Evolutionary conservation across 805 yeast species (phyloP).

Genomic region (Saturnispora besseyi): DNA sequence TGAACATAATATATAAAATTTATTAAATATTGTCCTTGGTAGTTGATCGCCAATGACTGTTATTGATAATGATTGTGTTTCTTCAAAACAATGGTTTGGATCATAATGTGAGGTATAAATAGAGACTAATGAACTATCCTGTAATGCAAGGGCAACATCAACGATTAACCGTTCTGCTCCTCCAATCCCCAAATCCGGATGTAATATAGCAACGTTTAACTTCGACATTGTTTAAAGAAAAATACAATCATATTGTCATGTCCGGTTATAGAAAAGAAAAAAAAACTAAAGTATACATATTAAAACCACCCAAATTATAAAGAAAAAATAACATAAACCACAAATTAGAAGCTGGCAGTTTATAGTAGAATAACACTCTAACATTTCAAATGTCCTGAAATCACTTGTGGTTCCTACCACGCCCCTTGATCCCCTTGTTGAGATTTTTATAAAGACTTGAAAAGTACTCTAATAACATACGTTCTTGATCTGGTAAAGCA

Average conservation of each 20-base stretch:
- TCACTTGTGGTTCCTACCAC: slow-evolving; percentile 45
- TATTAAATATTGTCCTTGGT: slow-evolving; percentile 62
- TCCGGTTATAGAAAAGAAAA: neutral
- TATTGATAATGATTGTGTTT: slow-evolving; percentile 57
- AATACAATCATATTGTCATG: neutral
- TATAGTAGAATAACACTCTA: neutral
- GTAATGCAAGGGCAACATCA: slow-evolving; percentile 86
- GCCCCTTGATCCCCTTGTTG: slow-evolving; percentile 84
- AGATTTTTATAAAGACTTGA: slow-evolving; percentile 77
- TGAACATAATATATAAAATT: slow-evolving; percentile 74
- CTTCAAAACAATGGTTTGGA: slow-evolving; percentile 81
- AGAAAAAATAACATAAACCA: neutral
- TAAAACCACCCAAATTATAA: neutral
- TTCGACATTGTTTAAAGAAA: neutral
- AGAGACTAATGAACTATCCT: slow-evolving; percentile 48
- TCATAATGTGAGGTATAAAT: slow-evolving; percentile 91
- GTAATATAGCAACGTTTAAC: slow-evolving; percentile 62
- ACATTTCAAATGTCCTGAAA: neutral
- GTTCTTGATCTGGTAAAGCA: slow-evolving; percentile 49
- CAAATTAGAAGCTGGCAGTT: neutral
- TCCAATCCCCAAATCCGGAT: slow-evolving; percentile 94
- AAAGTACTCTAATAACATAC: slow-evolving; percentile 66
- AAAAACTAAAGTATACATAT: neutral
- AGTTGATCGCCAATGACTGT: slow-evolving; percentile 74
- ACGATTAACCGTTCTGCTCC: slow-evolving; percentile 98